Base-by-base conservation (phyloP, 2,329 filamentous ascomycete genomes). In the Dendryphion nanum region DNA sequence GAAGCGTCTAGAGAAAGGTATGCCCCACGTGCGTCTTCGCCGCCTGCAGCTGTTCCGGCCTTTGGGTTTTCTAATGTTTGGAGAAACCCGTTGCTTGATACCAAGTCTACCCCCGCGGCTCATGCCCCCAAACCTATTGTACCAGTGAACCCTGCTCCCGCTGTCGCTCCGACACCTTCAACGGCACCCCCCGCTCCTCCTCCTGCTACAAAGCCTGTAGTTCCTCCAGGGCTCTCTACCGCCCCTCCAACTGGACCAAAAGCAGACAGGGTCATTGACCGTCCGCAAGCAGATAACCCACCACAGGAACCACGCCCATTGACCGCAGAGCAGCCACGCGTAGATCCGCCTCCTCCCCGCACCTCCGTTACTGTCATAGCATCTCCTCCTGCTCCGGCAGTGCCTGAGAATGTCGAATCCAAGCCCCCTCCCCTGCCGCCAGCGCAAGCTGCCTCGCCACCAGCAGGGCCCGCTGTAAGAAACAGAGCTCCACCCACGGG, bases 31-130 rank as follows among this genome's bases (percentile, higher is more conserved):
- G 62, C 67, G 35, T 75, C 74, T 14, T 75, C 76, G 8, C 74
- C 76, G 24, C 75, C 74, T 18, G 73, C 75, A 44, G 74, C 75
- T 36, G 75, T 79, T 12, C 76, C 76, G 18, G 75, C 76, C n/a
- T 79, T 79, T 57, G 72, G 72, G 18, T 72, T 69, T 38, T 57
- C 61, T 15, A 67, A 68, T 47, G 68, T 69, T 17, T 71, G 68
- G 68, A 64, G 61, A 44, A 66, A 66, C 18, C 64, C 67, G 5
- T 48, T 59, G 3, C 53, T 60, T 35, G 62, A 67, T 30, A 42
- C 42, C 10, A 70, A 67, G 48, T 39, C 56, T 29, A 26, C 45
- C 37, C 17, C 45, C 14, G 30, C 50, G 42, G 37, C 41, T 21
- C 61, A 63, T 17, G 42, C 56, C 15, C 45, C 63, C 16, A 64